Conservation (phyloP, 345 rosid genomes). For the Reutealis trisperma region DNA sequence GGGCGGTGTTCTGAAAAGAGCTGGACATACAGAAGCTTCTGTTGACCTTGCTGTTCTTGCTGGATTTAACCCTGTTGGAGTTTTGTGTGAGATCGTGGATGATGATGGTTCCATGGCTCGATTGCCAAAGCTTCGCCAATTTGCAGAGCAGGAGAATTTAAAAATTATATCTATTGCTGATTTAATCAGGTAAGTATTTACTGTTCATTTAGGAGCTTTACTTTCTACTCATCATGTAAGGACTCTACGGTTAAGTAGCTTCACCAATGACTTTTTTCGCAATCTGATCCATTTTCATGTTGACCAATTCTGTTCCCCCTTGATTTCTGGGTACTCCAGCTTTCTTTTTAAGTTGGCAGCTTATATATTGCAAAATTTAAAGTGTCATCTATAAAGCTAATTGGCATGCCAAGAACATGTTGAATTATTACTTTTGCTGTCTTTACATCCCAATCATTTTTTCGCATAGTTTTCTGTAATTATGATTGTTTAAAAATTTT, state of each 20-base stretch:
- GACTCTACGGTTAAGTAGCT: not conserved
- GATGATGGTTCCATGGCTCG: constrained; percentile 96
- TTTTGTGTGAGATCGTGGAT: constrained; percentile 79
- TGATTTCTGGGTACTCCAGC: too few relatives aligned
- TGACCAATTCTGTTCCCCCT: not conserved
- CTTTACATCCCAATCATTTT: too few relatives aligned
- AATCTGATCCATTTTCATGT: not conserved
- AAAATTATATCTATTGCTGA: constrained; percentile 76
- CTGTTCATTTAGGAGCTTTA: not conserved
- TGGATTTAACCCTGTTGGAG: constrained; percentile 76
- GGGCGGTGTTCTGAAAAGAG: constrained; percentile 89
- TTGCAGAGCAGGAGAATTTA: constrained; percentile 61
- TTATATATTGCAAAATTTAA: not conserved
- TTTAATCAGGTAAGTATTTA: constrained; percentile 58
- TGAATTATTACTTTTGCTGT: too few relatives aligned
- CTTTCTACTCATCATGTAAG: not conserved
- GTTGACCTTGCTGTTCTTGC: constrained; percentile 85
- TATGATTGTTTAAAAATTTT: too few relatives aligned
- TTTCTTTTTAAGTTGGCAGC: not conserved
- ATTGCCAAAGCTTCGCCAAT: constrained; percentile 69
- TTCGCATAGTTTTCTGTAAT: too few relatives aligned
- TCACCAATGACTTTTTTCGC: not conserved
- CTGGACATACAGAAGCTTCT: constrained; percentile 95
- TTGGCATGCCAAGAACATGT: too few relatives aligned
- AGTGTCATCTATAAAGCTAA: too few relatives aligned